These are phyloP conservation scores for Turritis glabra DNA, from an alignment of 345 rosid genomes.

Conservation along the genomic window DNA sequence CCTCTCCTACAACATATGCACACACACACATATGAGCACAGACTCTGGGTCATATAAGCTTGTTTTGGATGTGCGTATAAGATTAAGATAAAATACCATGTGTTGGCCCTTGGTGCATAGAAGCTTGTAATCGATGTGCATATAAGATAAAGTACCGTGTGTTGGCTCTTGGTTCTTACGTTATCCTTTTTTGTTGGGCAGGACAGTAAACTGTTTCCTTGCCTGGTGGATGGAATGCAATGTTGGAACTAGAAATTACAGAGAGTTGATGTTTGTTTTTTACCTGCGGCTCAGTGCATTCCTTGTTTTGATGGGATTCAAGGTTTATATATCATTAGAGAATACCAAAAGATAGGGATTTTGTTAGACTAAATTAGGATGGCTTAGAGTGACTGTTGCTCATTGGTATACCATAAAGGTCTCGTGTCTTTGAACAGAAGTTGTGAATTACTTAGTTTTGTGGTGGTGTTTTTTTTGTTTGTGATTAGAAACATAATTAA, in stretches of 20 bases:
- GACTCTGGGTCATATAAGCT: neutral
- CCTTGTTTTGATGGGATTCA: constrained; percentile 23
- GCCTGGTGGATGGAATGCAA: constrained; percentile 21
- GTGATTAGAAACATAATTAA: constrained; percentile 1
- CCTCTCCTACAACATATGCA: neutral
- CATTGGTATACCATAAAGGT: constrained; percentile 20
- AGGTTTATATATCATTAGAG: constrained; percentile 27
- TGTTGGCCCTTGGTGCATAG: neutral
- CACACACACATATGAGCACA: neutral
- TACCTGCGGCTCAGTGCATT: constrained; percentile 32
- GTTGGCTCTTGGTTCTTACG: constrained; percentile 21
- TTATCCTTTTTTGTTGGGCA: constrained; percentile 21
- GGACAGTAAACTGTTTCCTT: constrained; percentile 9
- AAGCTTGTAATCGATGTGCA: neutral
- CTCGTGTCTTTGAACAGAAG: constrained; percentile 16
- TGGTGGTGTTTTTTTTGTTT: neutral
- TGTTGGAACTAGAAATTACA: constrained; percentile 8
- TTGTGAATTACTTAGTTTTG: constrained; percentile 26
- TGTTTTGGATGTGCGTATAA: neutral
- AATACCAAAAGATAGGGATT: constrained; percentile 23
- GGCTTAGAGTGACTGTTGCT: constrained; percentile 12
- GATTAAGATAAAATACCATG: neutral
- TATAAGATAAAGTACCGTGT: neutral
- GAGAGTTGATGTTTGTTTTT: constrained; percentile 29
- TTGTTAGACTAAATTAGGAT: constrained; percentile 29